Percentiles rank a stretch among this genome's conserved stretches.
phyloP scores from a whole-genome alignment of 768 basidiomycete species.

The Boletus barrowsii region DNA sequence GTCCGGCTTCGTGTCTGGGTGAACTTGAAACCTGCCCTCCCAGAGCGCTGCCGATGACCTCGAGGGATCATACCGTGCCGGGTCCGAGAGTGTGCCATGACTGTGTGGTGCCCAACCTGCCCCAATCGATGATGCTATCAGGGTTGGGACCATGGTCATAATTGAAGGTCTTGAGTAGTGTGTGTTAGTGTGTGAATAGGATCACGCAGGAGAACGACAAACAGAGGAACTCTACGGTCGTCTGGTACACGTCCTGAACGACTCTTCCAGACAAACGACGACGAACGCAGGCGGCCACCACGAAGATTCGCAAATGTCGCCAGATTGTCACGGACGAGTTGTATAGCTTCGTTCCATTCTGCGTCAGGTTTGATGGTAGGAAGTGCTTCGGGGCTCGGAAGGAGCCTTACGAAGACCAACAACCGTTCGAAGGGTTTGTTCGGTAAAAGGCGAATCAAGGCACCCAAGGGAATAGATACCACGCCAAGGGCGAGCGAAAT shows the following conservation, averaged over 20 bases:
- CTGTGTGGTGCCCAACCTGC: constrained; percentile 61
- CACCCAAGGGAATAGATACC: constrained; percentile 86
- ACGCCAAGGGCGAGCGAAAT: constrained; percentile 86
- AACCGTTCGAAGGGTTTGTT: constrained; percentile 72
- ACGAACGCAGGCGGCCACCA: constrained; percentile 84
- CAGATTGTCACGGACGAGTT: constrained; percentile 83
- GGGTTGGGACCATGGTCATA: constrained; percentile 73
- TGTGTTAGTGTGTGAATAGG: constrained; percentile 14
- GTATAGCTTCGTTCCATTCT: constrained; percentile 77
- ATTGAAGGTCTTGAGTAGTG: constrained; percentile 54
- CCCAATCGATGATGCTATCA: constrained; percentile 73
- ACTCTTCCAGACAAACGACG: constrained; percentile 81
- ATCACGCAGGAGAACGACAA: constrained; percentile 34
- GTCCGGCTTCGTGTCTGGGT: constrained; percentile 76
- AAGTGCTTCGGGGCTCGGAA: constrained; percentile 59
- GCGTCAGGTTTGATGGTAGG: constrained; percentile 61
- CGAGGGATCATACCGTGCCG: constrained; percentile 73
- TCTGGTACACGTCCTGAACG: constrained; percentile 58
- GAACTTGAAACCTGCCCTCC: constrained; percentile 83
- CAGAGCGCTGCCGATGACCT: constrained; percentile 77
- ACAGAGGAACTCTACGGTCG: constrained; percentile 44
- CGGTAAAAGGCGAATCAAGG: constrained; percentile 74
- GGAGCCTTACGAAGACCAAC: constrained; percentile 52
- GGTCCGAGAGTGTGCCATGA: constrained; percentile 63
- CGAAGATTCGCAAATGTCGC: constrained; percentile 77